Evolutionary conservation across 352 stramenopile genomes (phyloP), one percentile per base, ranked within the genome.

Genomic region (Stramenopiles sp.): DNA sequence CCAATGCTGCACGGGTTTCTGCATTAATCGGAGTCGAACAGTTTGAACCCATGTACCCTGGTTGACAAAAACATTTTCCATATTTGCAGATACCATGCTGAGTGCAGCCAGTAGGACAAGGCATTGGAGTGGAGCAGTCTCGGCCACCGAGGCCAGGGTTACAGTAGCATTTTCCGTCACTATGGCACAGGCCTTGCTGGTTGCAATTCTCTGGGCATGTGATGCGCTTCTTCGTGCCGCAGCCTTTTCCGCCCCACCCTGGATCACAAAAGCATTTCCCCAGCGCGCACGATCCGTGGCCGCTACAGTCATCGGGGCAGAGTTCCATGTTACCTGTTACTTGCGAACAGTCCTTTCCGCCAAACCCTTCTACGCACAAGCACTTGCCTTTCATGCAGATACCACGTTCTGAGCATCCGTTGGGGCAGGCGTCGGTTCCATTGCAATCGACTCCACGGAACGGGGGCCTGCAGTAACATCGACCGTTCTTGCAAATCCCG

Each of bases 171-270:
- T 2, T 6, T 6, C 53, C 53, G 25, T 53, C 43, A 71, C 35
- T 2, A 71, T 71, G 53, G 53, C 53, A 71, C 6, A 6, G 6
- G 12, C 53, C 53, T 2, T 71, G 2, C 2, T 6, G 2, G 53
- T 71, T 71, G 12, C 53, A 71, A 33, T 71, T 71, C 6, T 6
- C 53, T 71, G 53, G 53, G 53, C 53, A 71, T 35, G 12, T 71
- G 6, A 6, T 33, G 33, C 6, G 4, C 2, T 2, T 6, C 6
- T 2, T 2, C 2, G 35, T 35, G 53, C 2, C 6, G 12, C 53
- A 71, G 6, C 12, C 53, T 71, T 71, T 71, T 6, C 53, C 53
- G 2, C 53, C 53, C 2, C 2, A 71, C 33, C 53, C 53, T 71
- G 53, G 53, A 71, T 2, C 2, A 33, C 53, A 71, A 6, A 71